These are phyloP conservation scores for Suillus bovinus DNA, from an alignment of 768 basidiomycete genomes.

Conservation along the genomic window DNA sequence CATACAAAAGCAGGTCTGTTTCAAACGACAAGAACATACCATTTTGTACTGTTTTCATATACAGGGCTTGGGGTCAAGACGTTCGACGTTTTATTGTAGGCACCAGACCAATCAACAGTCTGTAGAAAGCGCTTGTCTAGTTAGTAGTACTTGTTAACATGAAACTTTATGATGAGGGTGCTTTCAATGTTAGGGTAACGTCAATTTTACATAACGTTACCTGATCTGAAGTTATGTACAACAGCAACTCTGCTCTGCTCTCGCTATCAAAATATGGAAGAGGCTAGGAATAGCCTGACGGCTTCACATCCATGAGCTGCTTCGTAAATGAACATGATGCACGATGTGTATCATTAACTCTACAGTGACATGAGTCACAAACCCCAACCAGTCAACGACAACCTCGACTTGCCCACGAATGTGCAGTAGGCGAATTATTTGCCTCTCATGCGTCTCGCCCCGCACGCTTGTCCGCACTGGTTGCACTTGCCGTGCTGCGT, in stretches of 20 bases:
- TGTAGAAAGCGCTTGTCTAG: background rate
- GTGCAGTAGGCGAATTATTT: slow-evolving; percentile 6
- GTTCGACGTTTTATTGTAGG: background rate
- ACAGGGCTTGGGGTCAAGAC: background rate
- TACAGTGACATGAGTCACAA: background rate
- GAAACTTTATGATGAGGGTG: no score
- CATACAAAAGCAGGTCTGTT: slow-evolving; percentile 3
- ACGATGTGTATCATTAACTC: no score
- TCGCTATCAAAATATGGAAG: no score
- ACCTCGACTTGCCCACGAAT: background rate
- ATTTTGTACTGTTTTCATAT: background rate
- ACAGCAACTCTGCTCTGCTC: no score
- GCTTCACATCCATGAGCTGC: no score
- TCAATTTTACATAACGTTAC: no score
- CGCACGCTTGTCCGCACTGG: slow-evolving; percentile 20
- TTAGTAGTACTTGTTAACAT: no score
- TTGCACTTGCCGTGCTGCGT: slow-evolving; percentile 17
- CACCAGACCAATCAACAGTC: background rate
- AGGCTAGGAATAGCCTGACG: no score
- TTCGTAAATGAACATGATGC: no score
- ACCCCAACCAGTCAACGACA: background rate
- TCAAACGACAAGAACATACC: background rate
- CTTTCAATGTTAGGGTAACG: no score
- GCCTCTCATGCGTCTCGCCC: slow-evolving; percentile 17
- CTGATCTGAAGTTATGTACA: no score